Conservation (phyloP, 2,329 filamentous ascomycete species). For the Capronia coronata region DNA sequence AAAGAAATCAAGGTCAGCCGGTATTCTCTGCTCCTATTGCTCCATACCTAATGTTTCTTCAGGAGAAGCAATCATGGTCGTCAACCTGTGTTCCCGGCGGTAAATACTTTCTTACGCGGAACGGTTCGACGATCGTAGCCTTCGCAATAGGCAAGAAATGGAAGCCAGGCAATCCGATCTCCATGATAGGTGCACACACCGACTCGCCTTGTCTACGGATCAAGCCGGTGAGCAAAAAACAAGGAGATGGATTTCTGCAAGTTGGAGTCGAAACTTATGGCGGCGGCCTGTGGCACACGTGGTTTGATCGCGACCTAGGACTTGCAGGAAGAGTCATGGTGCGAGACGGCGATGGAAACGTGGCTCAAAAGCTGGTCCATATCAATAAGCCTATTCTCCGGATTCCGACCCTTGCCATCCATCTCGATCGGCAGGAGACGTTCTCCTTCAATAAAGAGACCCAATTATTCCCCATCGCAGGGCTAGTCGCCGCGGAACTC, state of each 20-base stretch:
- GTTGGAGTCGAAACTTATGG: conserved; percentile 96
- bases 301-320: conserved; percentile 91
- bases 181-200: conserved; percentile 93
- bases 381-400: conserved; percentile 83
- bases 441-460: conserved; percentile 97
- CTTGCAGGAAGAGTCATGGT: conserved; percentile 86
- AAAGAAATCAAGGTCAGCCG: conserved; percentile 61
- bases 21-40: neutral
- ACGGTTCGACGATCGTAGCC: conserved; percentile 83
- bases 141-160: conserved; percentile 88
- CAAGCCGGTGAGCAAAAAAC: conserved; percentile 91
- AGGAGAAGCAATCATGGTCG: conserved; percentile 85
- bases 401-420: conserved; percentile 89
- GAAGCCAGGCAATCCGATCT: conserved; percentile 81
- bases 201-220: conserved; percentile 87
- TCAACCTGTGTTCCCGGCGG: conserved; percentile 73
- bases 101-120: conserved; percentile 94
- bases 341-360: conserved; percentile 62
- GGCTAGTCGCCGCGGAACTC: conserved; percentile 78
- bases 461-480: conserved; percentile 88
- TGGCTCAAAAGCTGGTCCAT: conserved; percentile 80
- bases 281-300: conserved; percentile 94
- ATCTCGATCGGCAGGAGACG: conserved; percentile 75
- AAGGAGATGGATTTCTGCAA: conserved; percentile 79
- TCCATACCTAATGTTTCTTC: neutral